Base-by-base conservation (phyloP, 345 rosid species). In the Microthlaspi erraticum region DNA sequence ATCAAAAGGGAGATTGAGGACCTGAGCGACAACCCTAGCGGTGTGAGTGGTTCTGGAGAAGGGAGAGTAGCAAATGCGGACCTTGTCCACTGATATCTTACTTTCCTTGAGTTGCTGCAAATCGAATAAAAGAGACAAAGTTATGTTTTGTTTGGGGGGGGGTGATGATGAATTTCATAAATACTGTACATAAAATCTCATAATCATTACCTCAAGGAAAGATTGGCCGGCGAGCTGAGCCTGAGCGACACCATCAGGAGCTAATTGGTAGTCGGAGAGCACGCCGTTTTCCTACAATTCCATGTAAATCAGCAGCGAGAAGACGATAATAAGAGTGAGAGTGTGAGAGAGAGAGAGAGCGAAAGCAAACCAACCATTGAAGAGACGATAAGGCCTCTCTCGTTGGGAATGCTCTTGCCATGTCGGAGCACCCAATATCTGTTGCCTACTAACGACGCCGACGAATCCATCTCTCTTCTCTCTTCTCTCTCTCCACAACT, bases 341-440 rank as follows among this genome's bases (percentile, higher is more conserved):
- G 34, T 50, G 51, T 60, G 71, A 13, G 7, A 14, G 7, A n/a
- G 1, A 19, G 18, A 26, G 29, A 26, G 34, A 53, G 51, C 60
- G 71, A 13, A 68, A 16, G 4, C 29, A 9, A 36, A 36, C 3
- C 9, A 36, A 88, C 97, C 92, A 85, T 52, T 5, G 95, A 89
- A 14, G 96, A 79, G 41, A 94, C 97, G 58, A 89, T 66, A 63
- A 91, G 84, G 36, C 96, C 97, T 75, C 66, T 89, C 83, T 91
- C 96, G 72, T 94, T 89, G 12, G 98, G 95, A 45, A 90, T 84
- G 87, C 96, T 88, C 79, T 87, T 88, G 13, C 97, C 98, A 26
- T 90, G 97, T 64, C 97, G 81, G 59, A 86, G 80, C 1, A 87
- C 72, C 97, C 98, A 93, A 71, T 88, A 93, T 68, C 75, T 84